These are phyloP conservation scores for Phytopythium oedochilum DNA, from an alignment of 352 stramenopile species.

Conservation along the genomic window DNA sequence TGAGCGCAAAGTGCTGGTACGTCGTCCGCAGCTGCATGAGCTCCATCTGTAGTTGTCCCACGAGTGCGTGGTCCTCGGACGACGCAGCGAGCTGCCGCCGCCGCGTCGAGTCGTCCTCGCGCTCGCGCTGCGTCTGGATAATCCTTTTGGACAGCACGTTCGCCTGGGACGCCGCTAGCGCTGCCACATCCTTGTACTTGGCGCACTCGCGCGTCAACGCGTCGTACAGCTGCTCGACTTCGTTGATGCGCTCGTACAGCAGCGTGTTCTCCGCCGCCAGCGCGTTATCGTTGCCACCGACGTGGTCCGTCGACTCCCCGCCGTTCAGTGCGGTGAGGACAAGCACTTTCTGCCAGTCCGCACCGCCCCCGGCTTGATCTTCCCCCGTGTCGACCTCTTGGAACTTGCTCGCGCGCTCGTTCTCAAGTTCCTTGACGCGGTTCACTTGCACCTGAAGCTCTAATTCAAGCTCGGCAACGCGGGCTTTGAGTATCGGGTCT, in stretches of 20 bases:
- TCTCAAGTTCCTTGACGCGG: constrained; percentile 43
- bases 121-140: constrained; percentile 50
- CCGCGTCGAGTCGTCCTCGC: constrained; percentile 23
- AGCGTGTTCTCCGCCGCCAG: constrained; percentile 52
- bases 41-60: constrained; percentile 88
- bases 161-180: constrained; percentile 58
- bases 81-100: constrained; percentile 58
- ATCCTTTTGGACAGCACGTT: constrained; percentile 45
- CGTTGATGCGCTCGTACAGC: constrained; percentile 56
- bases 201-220: constrained; percentile 50
- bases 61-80: constrained; percentile 88
- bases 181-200: constrained; percentile 62
- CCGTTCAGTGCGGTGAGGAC: not conserved
- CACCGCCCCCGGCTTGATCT: not conserved
- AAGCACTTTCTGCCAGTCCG: not conserved
- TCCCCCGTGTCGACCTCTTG: not conserved
- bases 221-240: constrained; percentile 75
- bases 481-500: constrained; percentile 13
- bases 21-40: constrained; percentile 84
- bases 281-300: constrained; percentile 10
- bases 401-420: not conserved
- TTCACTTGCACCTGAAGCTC: constrained; percentile 36
- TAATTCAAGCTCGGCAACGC: constrained; percentile 47
- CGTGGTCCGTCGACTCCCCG: not conserved
- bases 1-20: constrained; percentile 76